These are phyloP conservation scores for Arctium minus DNA, from an alignment of 129 eudicot species.

Conservation along the genomic window DNA sequence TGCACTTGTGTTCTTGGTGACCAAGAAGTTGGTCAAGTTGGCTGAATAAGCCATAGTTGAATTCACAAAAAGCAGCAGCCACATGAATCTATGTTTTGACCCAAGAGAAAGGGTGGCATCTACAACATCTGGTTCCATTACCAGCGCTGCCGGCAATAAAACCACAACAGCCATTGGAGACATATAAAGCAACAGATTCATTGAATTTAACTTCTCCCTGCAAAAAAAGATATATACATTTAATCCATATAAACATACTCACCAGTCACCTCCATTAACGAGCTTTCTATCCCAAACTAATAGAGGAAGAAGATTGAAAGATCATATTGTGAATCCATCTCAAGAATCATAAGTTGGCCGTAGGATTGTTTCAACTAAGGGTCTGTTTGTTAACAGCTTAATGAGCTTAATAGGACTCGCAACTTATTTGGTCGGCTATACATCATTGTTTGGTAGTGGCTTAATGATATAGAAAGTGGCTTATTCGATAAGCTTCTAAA, in stretches of 20 bases:
- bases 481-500: not conserved
- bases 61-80: slow-evolving; percentile 53
- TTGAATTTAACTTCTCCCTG: slow-evolving; percentile 86
- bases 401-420: not conserved
- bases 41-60: slow-evolving; percentile 75
- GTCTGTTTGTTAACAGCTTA: not conserved
- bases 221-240: not conserved
- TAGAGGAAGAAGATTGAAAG: no score
- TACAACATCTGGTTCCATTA: slow-evolving; percentile 68
- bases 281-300: not conserved
- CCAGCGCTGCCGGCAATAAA: slow-evolving; percentile 58
- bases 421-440: not conserved
- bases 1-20: slow-evolving; percentile 80
- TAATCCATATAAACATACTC: not conserved
- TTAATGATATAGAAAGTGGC: not conserved
- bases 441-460: not conserved
- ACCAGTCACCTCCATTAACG: no score
- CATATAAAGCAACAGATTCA: slow-evolving; percentile 83
- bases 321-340: not conserved
- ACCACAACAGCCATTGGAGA: slow-evolving; percentile 67
- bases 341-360: not conserved
- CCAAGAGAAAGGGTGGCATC: slow-evolving; percentile 46
- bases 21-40: slow-evolving; percentile 72
- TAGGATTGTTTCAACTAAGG: not conserved
- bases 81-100: slow-evolving; percentile 44